A percentile compares a stretch with the other conserved stretches of the same genome.
Evolutionary conservation across 768 basidiomycete species (phyloP).

Genomic region (Kwoniella sp.): DNA sequence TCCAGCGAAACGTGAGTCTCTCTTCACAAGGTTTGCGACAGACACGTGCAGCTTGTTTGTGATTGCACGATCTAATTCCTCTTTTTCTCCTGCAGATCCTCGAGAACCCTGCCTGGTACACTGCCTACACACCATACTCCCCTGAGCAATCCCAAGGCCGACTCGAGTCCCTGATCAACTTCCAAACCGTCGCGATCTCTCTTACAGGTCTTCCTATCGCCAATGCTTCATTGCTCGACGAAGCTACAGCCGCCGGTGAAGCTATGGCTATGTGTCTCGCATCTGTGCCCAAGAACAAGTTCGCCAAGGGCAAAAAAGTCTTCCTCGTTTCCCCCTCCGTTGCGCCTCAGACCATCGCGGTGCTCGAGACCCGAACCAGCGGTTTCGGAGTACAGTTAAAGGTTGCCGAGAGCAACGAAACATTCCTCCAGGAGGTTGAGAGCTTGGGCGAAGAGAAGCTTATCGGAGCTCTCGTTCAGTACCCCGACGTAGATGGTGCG

Average conservation of each 20-base stretch:
- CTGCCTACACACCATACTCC: conserved; percentile 92
- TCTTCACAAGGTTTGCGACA: background rate
- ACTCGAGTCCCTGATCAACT: conserved; percentile 93
- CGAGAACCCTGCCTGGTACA: conserved; percentile 98
- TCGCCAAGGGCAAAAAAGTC: conserved; percentile 70
- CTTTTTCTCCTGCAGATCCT: conserved; percentile 40
- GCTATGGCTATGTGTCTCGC: conserved; percentile 94
- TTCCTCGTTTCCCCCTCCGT: conserved; percentile 85
- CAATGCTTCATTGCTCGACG: conserved; percentile 92
- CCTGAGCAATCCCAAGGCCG: conserved; percentile 99
- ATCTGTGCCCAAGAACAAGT: conserved; percentile 55
- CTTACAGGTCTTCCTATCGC: conserved; percentile 93
- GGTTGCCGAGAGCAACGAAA: conserved; percentile 65
- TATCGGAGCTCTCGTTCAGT: conserved; percentile 88
- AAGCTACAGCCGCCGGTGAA: conserved; percentile 92
- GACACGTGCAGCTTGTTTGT: background rate
- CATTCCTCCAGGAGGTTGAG: conserved; percentile 62
- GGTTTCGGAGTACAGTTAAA: conserved; percentile 87
- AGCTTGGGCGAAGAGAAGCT: conserved; percentile 60
- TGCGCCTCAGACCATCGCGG: conserved; percentile 83
- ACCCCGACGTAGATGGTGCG: conserved; percentile 84
- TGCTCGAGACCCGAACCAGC: conserved; percentile 84
- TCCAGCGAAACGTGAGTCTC: conserved; percentile 70
- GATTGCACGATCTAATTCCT: background rate
- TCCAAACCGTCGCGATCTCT: conserved; percentile 93